A percentile compares a stretch with the other conserved stretches of the same genome.
Conservation (phyloP, 768 basidiomycete species). For the Infundibulicybe gibba region DNA sequence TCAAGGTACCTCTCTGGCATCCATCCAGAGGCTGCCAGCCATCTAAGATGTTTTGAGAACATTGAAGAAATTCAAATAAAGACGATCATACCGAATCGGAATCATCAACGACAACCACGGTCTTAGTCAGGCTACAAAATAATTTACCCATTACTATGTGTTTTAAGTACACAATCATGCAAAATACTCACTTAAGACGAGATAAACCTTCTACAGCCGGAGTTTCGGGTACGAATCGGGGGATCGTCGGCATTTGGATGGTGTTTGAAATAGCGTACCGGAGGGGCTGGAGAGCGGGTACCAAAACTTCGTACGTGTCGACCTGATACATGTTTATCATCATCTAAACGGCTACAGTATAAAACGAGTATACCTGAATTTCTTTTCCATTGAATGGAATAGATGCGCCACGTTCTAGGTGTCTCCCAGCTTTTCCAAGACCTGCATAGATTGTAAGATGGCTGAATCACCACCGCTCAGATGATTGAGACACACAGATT, state of each 20-base stretch:
- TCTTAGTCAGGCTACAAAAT: constrained; percentile 12
- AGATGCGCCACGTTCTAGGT: constrained; percentile 15
- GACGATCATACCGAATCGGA: constrained; percentile 13
- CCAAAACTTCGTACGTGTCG: constrained; percentile 17
- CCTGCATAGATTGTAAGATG: constrained; percentile 3
- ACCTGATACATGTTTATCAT: too few relatives aligned
- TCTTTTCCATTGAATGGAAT: constrained; percentile 17
- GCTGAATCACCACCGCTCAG: background rate
- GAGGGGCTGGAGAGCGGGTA: constrained; percentile 13
- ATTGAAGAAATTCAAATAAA: background rate
- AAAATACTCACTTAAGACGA: constrained; percentile 10
- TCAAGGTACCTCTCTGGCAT: constrained; percentile 11
- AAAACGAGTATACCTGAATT: constrained; percentile 9
- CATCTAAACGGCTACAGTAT: background rate
- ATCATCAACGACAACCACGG: constrained; percentile 17
- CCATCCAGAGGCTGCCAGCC: constrained; percentile 13
- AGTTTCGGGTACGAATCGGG: constrained; percentile 7
- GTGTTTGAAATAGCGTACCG: constrained; percentile 11
- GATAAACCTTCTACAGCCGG: background rate
- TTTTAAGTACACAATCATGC: background rate
- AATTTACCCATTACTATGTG: background rate
- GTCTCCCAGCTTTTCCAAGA: constrained; percentile 16
- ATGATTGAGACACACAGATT: constrained; percentile 2
- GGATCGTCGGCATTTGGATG: constrained; percentile 8
- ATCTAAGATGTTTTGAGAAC: constrained; percentile 7